phyloP scores from a whole-genome alignment of 2,329 filamentous ascomycete genomes.

The Aplosporella prunicola region DNA sequence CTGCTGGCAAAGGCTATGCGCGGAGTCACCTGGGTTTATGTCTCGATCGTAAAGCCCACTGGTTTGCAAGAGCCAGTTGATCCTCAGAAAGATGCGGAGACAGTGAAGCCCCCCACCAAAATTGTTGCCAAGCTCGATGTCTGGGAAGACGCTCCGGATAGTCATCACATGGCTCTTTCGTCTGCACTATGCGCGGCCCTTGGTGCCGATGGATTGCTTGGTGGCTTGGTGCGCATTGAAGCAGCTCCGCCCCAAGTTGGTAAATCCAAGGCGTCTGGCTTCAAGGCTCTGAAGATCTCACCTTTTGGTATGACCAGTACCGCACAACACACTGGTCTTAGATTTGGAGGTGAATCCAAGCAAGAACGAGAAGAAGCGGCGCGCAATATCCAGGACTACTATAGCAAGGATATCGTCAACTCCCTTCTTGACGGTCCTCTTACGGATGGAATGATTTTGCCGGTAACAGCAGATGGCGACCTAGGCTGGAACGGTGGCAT shows the following conservation, averaged over 20 bases:
- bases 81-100: conserved; percentile 58
- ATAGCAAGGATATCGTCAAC: conserved; percentile 46
- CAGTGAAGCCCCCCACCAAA: conserved; percentile 51
- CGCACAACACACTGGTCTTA: conserved; percentile 57
- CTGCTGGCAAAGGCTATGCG: conserved; percentile 62
- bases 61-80: conserved; percentile 64
- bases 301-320: conserved; percentile 58
- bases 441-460: conserved; percentile 78
- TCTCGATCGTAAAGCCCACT: conserved; percentile 80
- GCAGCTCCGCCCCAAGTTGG: conserved; percentile 65
- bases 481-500: conserved; percentile 71
- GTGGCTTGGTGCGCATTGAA: conserved; percentile 80
- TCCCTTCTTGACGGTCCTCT: conserved; percentile 71
- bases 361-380: conserved; percentile 69
- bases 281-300: conserved; percentile 65
- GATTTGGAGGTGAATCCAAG: conserved; percentile 81
- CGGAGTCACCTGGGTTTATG: conserved; percentile 65
- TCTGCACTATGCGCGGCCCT: conserved; percentile 65
- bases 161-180: conserved; percentile 70
- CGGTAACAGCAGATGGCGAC: conserved; percentile 47
- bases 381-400: conserved; percentile 62
- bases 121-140: conserved; percentile 64
- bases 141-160: conserved; percentile 84
- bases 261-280: conserved; percentile 37
- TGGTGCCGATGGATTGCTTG: conserved; percentile 63